These are phyloP conservation scores for Termitomyces eurrhizus DNA, from an alignment of 768 basidiomycete species.

Conservation along the genomic window DNA sequence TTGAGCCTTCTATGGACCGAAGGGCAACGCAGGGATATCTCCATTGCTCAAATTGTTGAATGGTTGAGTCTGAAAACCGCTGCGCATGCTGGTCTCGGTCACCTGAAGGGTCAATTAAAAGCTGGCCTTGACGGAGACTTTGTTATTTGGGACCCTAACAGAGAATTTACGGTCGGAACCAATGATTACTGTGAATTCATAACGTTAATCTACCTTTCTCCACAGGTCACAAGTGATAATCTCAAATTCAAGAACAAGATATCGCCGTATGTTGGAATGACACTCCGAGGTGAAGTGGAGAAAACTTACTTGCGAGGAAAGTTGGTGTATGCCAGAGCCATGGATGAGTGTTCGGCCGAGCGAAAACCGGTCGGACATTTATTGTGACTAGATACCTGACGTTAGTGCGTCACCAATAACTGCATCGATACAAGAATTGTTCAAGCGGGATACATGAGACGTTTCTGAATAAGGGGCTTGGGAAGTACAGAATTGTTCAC, in stretches of 20 bases:
- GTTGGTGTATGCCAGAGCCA: conserved; percentile 52
- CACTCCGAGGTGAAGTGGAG: conserved; percentile 65
- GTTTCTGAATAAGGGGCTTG: not conserved
- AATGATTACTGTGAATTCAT: not conserved
- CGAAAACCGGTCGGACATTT: conserved; percentile 35
- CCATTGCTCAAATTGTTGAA: conserved; percentile 57
- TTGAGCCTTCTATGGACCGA: conserved; percentile 90
- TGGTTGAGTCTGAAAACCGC: conserved; percentile 80
- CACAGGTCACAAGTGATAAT: conserved; percentile 65
- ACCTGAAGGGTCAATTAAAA: conserved; percentile 66
- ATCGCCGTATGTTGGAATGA: conserved; percentile 81
- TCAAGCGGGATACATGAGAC: not conserved
- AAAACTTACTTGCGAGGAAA: conserved; percentile 78
- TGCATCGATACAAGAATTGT: not conserved
- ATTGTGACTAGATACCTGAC: conserved; percentile 21
- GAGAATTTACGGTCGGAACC: conserved; percentile 36
- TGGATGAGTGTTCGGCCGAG: conserved; percentile 18
- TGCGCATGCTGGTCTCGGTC: conserved; percentile 68
- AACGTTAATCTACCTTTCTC: not conserved
- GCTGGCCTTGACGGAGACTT: conserved; percentile 86
- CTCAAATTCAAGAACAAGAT: conserved; percentile 93
- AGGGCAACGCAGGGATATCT: conserved; percentile 52
- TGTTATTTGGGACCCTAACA: conserved; percentile 74
- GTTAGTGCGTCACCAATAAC: not conserved
- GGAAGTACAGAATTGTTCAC: too few species aligned